phyloP scores from a whole-genome alignment of 129 eudicot genomes.

The sunflower (Helianthus annuus) region HanXRQr2.0-SUNRISE NC_035444.2:75645133-75645632 shows the following conservation, averaged over 20 bases:
- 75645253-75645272: background rate
- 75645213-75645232: constrained; percentile 7
- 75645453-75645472: constrained; percentile 25
- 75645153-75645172: constrained; percentile 62
- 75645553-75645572: background rate
- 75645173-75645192: constrained; percentile 29
- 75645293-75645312: too few species aligned
- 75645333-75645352: too few species aligned
- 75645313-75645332: too few species aligned
- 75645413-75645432: constrained; percentile 4
- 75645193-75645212: background rate
- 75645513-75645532: constrained; percentile 33
- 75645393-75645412: background rate
- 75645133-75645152: constrained; percentile 37
- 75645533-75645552: constrained; percentile 17
- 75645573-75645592: background rate
- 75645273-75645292: background rate
- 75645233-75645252: background rate
- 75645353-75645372: too few species aligned
- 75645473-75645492: constrained; percentile 20
- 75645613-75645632: constrained; percentile 6
- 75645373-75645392: background rate
- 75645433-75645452: constrained; percentile 16
- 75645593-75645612: background rate
- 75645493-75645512: constrained; percentile 26